Percentiles rank a stretch among this genome's conserved stretches.
Conservation (phyloP, 768 basidiomycete species). For the Lyophyllum shimeji region DNA sequence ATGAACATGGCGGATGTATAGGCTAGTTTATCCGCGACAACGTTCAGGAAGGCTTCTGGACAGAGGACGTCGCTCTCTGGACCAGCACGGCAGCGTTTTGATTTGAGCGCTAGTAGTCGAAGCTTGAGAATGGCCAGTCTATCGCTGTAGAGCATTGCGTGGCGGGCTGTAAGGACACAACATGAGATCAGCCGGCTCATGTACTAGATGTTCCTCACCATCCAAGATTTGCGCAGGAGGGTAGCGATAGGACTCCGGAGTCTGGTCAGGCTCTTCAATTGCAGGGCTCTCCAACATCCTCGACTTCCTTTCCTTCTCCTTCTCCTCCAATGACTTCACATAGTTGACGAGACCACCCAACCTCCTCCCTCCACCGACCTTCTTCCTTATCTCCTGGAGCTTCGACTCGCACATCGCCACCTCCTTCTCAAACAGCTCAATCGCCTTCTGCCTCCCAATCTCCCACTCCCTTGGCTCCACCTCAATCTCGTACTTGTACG, state of each 20-base stretch:
- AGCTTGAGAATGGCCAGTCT: conserved; percentile 82
- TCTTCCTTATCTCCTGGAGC: conserved; percentile 81
- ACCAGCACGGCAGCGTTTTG: conserved; percentile 84
- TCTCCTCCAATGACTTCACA: conserved; percentile 80
- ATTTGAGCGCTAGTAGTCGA: conserved; percentile 82
- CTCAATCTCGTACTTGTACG: conserved; percentile 98
- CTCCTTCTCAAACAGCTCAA: conserved; percentile 85
- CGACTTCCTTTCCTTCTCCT: conserved; percentile 62
- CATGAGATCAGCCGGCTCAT: conserved; percentile 11
- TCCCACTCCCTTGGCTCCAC: conserved; percentile 95
- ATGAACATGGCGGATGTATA: conserved; percentile 98
- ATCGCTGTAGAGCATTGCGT: conserved; percentile 87
- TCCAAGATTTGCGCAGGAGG: conserved; percentile 90
- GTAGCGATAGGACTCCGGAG: conserved; percentile 81
- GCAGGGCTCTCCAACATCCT: conserved; percentile 41
- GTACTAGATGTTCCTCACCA: conserved; percentile 49
- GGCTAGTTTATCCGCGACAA: conserved; percentile 95
- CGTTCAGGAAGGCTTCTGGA: conserved; percentile 95
- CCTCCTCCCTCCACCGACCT: conserved; percentile 85
- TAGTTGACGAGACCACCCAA: conserved; percentile 76
- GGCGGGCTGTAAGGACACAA: conserved; percentile 60
- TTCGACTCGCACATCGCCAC: conserved; percentile 81
- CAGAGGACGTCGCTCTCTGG: conserved; percentile 90
- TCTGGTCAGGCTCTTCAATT: conserved; percentile 33
- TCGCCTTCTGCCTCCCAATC: conserved; percentile 68